Conservation (phyloP, 208 protist species). For the Acanthamoeba triangularis region DNA sequence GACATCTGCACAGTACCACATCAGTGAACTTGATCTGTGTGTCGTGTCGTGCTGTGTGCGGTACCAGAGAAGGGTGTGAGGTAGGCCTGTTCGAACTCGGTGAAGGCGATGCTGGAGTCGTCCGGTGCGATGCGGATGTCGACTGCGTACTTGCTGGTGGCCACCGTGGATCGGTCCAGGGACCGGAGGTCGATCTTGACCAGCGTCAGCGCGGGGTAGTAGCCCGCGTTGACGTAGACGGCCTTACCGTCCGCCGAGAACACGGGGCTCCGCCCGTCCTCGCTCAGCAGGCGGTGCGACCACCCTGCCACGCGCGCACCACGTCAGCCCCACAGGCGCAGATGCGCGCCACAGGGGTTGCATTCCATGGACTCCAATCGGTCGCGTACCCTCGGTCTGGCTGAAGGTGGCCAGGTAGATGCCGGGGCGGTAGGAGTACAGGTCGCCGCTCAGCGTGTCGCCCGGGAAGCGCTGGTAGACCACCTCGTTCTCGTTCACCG, state of each 20-base stretch:
- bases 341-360: neutral
- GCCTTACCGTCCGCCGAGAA: neutral
- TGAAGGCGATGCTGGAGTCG: neutral
- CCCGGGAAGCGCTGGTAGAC: conserved; percentile 46
- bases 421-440: neutral
- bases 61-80: neutral
- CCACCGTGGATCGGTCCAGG: neutral
- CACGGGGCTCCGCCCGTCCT: neutral
- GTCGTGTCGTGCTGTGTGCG: neutral
- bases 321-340: neutral
- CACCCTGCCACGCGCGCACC: neutral
- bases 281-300: neutral
- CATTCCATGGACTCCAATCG: neutral
- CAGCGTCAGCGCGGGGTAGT: neutral
- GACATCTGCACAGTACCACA: neutral
- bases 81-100: conserved; percentile 46
- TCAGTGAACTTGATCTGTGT: neutral
- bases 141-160: neutral
- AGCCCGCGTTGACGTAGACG: conserved; percentile 35
- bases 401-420: conserved; percentile 23
- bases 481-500: neutral
- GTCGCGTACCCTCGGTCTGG: neutral
- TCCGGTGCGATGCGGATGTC: neutral
- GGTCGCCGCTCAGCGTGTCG: conserved; percentile 24
- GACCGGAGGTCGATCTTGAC: neutral